Conservation (phyloP, 78 protist species). For the Dictyostelium firmibasis region DNA sequence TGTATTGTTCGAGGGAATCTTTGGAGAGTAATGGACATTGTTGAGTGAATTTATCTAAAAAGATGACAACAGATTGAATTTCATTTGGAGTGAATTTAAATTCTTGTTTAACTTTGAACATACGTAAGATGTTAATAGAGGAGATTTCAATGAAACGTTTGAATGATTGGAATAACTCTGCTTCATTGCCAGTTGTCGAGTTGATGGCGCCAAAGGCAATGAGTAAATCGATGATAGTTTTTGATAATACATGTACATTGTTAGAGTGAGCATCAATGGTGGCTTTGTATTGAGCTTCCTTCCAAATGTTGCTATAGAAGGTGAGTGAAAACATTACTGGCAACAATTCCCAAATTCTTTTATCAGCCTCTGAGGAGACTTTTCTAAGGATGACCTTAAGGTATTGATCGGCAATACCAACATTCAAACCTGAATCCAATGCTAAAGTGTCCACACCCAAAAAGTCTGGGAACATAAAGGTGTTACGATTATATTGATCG, state of each 20-base stretch:
- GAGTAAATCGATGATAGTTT: constrained; percentile 48
- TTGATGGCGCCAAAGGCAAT: constrained; percentile 63
- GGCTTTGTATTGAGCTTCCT: constrained; percentile 66
- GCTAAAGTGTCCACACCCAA: constrained; percentile 78
- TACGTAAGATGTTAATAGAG: constrained; percentile 37
- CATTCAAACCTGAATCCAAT: constrained; percentile 74
- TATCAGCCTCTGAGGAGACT: constrained; percentile 38
- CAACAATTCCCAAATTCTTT: constrained; percentile 57
- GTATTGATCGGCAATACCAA: constrained; percentile 81
- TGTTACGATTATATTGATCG: constrained; percentile 67
- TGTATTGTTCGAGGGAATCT: constrained; percentile 55
- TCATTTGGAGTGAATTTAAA: constrained; percentile 45
- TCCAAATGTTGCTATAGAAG: constrained; percentile 64
- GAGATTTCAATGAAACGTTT: constrained; percentile 57
- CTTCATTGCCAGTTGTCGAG: constrained; percentile 40
- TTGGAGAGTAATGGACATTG: constrained; percentile 72
- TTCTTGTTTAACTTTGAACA: not conserved
- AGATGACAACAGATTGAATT: constrained; percentile 50
- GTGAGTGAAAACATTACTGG: constrained; percentile 78
- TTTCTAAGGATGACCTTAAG: constrained; percentile 74
- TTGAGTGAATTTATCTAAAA: constrained; percentile 71
- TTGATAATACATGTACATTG: constrained; percentile 62
- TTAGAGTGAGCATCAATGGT: constrained; percentile 70
- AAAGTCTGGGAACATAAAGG: constrained; percentile 72
- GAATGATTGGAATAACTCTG: constrained; percentile 42